These are phyloP conservation scores for Blastosporella zonata DNA, from an alignment of 1,284 basidiomycete species.

Conservation along the genomic window DNA sequence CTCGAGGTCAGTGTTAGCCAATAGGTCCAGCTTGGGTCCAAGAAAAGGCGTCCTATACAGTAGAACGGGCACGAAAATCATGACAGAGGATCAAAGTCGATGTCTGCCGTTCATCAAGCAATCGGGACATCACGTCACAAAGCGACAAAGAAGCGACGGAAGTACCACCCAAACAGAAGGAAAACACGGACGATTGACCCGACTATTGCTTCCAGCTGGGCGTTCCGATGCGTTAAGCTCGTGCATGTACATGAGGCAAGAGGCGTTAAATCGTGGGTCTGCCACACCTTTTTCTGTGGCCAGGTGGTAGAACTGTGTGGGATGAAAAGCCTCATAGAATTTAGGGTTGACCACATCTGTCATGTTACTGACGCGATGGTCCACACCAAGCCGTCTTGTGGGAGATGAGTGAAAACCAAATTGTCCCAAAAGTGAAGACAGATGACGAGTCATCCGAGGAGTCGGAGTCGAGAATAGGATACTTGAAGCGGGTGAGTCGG, in stretches of 20 bases:
- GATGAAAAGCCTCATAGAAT: background rate
- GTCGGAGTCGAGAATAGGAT: too few species aligned
- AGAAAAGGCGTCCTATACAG: background rate
- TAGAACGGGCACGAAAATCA: background rate
- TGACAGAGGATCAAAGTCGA: slow-evolving; percentile 20
- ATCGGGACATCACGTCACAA: slow-evolving; percentile 17
- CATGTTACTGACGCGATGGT: background rate
- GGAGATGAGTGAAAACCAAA: too few species aligned
- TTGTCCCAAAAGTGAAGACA: too few species aligned
- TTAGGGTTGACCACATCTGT: background rate
- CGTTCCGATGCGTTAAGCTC: slow-evolving; percentile 2
- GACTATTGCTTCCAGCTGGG: background rate
- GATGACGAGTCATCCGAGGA: too few species aligned
- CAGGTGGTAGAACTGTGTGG: background rate
- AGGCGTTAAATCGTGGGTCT: background rate
- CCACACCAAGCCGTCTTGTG: background rate
- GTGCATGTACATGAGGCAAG: too few species aligned
- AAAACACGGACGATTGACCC: background rate
- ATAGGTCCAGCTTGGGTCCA: background rate
- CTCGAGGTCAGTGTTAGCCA: background rate
- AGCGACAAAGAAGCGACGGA: slow-evolving; percentile 11
- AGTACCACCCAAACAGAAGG: background rate
- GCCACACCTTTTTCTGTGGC: background rate
- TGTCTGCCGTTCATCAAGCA: slow-evolving; percentile 19
- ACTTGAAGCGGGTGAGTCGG: background rate